Base-by-base conservation (phyloP, 2,329 filamentous ascomycete genomes). In the Apiospora arundinis region DNA sequence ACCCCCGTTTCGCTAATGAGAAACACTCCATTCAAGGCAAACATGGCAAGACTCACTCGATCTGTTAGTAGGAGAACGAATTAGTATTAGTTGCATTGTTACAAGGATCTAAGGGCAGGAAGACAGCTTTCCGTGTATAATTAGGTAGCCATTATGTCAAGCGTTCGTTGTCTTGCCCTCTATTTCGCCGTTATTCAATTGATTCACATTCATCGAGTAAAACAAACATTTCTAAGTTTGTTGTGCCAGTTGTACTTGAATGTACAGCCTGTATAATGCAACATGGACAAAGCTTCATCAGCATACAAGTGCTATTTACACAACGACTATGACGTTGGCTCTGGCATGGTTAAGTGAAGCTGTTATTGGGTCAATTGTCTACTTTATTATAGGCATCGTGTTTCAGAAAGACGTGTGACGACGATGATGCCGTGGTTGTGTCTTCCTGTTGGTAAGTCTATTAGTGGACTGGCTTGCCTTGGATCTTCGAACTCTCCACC, bases 21-120 rank as follows among this genome's bases (percentile, higher is more conserved):
- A 89, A 90, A 76, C 95, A 98, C 83, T 95, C 92, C 71, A 84
- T 98, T 75, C 94, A 97, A 84, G 95, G 93, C 21, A 95, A 96
- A 89, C 89, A 90, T 71, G 95, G 94, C 70, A 98, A 98, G 89
- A 95, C 94, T 1, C 95, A 97, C 82, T 92, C 90, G 49, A 86
- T 97, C 72, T 98, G 95, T 83, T 97, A 89, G 48, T 4, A 32
- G 6, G 32, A 32, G 32, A 32, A 6, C 32, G 32, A 32, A 32
- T 3, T 3, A 32, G 32, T 32, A 32, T 32, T 32, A 32, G 16
- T 11, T 37, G 11, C 5, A 60, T 32, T 5, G 28, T 6, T 7
- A 18, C 28, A 21, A 21, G 32, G 52, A 21, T 37, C 52, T 4
- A 11, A 60, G 18, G 16, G 52, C 28, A 21, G 52, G 56, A 40